Evolutionary conservation across 306 rosid species (phyloP).

Genomic region (Lithocarpus polystachyus): DNA sequence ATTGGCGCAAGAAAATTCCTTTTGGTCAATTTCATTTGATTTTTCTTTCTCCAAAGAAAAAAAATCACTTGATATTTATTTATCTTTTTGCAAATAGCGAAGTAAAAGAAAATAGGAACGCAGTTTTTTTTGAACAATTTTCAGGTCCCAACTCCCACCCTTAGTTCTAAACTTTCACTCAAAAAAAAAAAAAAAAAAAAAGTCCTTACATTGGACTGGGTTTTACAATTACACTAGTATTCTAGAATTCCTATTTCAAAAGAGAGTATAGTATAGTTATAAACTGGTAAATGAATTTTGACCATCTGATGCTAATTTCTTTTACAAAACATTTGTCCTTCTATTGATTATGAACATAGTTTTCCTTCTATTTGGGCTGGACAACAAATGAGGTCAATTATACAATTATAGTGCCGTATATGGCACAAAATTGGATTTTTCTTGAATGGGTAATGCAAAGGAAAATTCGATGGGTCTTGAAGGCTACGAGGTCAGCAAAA

Average conservation of each 20-base stretch:
- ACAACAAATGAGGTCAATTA: not conserved
- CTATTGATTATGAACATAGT: not conserved
- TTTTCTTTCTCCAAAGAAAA: too few relatives aligned
- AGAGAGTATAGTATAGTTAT: not conserved
- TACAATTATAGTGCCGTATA: too few relatives aligned
- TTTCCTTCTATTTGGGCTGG: not conserved
- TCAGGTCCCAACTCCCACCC: too few relatives aligned
- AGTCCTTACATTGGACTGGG: not conserved
- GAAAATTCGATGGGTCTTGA: not conserved
- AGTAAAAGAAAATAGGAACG: too few relatives aligned
- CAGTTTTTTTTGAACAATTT: too few relatives aligned
- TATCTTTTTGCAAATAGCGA: too few relatives aligned
- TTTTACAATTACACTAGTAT: not conserved
- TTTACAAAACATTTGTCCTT: not conserved
- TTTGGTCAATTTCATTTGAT: too few relatives aligned
- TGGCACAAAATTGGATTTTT: not conserved
- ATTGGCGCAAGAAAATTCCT: too few relatives aligned
- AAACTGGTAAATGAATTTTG: not conserved
- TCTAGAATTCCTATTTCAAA: not conserved
- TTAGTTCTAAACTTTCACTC: too few relatives aligned
- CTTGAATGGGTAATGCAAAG: not conserved
- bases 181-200: too few relatives aligned
- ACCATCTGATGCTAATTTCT: not conserved
- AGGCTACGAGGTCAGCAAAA: too few relatives aligned
- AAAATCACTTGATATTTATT: too few relatives aligned